These are phyloP conservation scores for Platanthera guangdongensis DNA, from an alignment of 106 monocot species.

Conservation along the genomic window DNA sequence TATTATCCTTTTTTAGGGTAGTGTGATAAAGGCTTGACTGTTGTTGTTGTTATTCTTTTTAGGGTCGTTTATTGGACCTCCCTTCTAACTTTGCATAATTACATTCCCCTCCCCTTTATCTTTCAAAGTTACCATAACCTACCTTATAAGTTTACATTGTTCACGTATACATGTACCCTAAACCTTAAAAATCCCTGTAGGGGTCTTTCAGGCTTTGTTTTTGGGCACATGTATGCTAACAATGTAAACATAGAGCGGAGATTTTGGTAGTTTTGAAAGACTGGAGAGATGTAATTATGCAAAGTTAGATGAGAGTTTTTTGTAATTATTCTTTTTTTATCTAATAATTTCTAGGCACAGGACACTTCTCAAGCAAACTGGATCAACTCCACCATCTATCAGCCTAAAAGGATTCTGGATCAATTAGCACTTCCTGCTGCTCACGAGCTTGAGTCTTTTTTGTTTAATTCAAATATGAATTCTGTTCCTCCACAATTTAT, in stretches of 20 bases:
- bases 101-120: too few species aligned
- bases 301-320: not conserved
- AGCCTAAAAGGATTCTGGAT: conserved; percentile 49
- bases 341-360: conserved; percentile 11
- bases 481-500: conserved; percentile 9
- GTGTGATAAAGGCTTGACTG: too few species aligned
- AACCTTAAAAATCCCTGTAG: too few species aligned
- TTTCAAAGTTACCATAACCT: not conserved
- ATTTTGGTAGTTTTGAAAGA: too few species aligned
- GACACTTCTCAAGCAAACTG: conserved; percentile 22
- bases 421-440: conserved; percentile 40
- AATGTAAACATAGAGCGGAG: too few species aligned
- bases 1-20: too few species aligned
- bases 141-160: not conserved
- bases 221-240: too few species aligned
- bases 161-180: not conserved
- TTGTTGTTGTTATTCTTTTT: too few species aligned
- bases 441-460: conserved; percentile 37
- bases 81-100: too few species aligned
- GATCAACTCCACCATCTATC: conserved; percentile 22
- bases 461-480: conserved; percentile 17
- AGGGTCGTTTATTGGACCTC: too few species aligned
- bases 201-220: too few species aligned
- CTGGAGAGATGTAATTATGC: too few species aligned
- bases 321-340: not conserved